phyloP scores from a whole-genome alignment of 1,139 yeast genomes.

The Blastobotrys capitulatus region DNA sequence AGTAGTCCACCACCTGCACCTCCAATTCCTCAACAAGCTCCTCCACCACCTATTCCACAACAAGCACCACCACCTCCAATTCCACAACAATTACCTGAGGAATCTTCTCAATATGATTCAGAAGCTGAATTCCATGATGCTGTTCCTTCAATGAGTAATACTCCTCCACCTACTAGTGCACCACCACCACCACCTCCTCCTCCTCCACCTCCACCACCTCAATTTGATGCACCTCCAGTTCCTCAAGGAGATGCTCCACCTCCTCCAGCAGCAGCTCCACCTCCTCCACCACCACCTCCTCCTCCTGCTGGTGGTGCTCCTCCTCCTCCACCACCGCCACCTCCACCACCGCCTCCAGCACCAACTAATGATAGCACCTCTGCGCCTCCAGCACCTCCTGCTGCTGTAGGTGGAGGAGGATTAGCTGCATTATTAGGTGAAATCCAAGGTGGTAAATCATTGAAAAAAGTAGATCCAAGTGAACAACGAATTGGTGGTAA shows the following conservation, averaged over 20 bases:
- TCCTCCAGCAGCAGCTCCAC: conserved; percentile 20
- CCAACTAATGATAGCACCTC: conserved; percentile 17
- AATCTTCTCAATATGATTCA: not conserved
- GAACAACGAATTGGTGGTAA: conserved; percentile 42
- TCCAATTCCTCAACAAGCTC: conserved; percentile 20
- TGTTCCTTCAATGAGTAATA: too few species aligned
- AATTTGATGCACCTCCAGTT: conserved; percentile 19
- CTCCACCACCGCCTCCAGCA: conserved; percentile 25
- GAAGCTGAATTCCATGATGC: not conserved
- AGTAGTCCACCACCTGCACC: conserved; percentile 17
- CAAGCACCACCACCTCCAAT: conserved; percentile 21
- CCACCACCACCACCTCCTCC: conserved; percentile 22
- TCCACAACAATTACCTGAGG: conserved; percentile 17
- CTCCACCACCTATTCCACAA: conserved; percentile 14
- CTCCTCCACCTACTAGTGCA: too few species aligned
- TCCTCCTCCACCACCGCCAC: conserved; percentile 27
- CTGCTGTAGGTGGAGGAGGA: conserved; percentile 39
- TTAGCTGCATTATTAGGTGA: conserved; percentile 50
- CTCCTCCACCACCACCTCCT: conserved; percentile 21
- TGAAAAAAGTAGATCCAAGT: conserved; percentile 45
- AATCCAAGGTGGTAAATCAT: conserved; percentile 47
- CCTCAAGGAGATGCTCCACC: conserved; percentile 22
- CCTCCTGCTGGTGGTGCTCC: conserved; percentile 14
- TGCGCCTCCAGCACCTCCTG: conserved; percentile 23
- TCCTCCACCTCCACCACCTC: conserved; percentile 17